Evolutionary conservation across 306 rosid genomes (phyloP).

Genomic region (Dalbergia oliveri): DNA sequence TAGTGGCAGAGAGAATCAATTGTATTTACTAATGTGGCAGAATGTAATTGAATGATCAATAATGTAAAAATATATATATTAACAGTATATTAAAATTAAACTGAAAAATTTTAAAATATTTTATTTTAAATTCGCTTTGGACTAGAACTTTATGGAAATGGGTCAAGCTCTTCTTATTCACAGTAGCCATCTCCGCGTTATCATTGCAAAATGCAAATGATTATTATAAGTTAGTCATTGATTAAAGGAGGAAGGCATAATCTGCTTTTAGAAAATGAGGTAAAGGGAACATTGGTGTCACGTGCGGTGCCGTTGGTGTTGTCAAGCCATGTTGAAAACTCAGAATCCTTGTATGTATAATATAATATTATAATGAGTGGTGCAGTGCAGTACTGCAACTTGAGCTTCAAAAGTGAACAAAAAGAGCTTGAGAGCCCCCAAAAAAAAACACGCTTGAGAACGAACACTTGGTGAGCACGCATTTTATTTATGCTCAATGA

Average conservation of each 20-base stretch:
- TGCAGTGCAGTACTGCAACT: too few relatives aligned
- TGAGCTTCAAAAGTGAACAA: neutral
- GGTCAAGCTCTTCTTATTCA: neutral
- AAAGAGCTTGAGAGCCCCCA: neutral
- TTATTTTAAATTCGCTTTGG: neutral
- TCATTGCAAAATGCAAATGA: neutral
- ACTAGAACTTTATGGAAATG: neutral
- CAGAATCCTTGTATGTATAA: too few relatives aligned
- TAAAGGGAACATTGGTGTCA: neutral
- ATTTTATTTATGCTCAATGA: too few relatives aligned
- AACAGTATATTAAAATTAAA: too few relatives aligned
- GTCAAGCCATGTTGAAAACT: neutral
- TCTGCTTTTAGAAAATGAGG: neutral
- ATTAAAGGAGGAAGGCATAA: neutral
- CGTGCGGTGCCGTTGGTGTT: neutral
- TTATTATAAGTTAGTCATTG: neutral
- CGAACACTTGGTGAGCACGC: too few relatives aligned
- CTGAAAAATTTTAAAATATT: too few relatives aligned
- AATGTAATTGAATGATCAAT: too few relatives aligned
- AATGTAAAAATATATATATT: too few relatives aligned
- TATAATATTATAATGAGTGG: too few relatives aligned
- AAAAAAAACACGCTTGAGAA: too few relatives aligned
- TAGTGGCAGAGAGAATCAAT: too few relatives aligned
- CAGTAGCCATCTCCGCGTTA: neutral
- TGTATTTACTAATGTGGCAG: too few relatives aligned